Percentiles rank a stretch among this genome's conserved stretches.
Evolutionary conservation across 495 filamentous ascomycete genomes (phyloP).

Genomic region (Lepraria neglecta): DNA sequence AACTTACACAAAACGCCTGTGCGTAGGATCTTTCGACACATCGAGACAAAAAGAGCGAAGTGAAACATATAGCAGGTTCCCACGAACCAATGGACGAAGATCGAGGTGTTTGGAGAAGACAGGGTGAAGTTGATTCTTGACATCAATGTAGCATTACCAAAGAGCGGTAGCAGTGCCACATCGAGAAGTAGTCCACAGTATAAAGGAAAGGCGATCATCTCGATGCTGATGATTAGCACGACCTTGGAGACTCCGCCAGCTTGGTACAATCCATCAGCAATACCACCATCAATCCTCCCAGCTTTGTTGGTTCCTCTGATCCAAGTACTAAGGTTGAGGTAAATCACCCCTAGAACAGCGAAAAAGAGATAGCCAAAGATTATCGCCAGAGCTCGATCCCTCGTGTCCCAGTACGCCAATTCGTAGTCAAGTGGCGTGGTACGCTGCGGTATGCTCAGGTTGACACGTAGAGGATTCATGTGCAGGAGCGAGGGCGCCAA

Average conservation of each 20-base stretch:
- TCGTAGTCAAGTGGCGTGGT: constrained; percentile 47
- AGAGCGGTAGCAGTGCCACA: constrained; percentile 79
- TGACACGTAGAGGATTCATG: constrained; percentile 33
- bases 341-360: constrained; percentile 65
- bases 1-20: constrained; percentile 81
- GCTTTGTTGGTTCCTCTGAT: constrained; percentile 58
- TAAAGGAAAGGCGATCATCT: constrained; percentile 95
- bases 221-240: constrained; percentile 95
- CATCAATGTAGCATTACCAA: constrained; percentile 66
- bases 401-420: constrained; percentile 68
- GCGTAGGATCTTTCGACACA: constrained; percentile 97
- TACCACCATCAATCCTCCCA: constrained; percentile 65
- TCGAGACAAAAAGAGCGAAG: constrained; percentile 95
- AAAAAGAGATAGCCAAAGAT: constrained; percentile 72
- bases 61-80: constrained; percentile 99
- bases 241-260: constrained; percentile 97
- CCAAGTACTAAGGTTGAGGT: constrained; percentile 62
- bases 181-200: constrained; percentile 93
- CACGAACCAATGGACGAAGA: constrained; percentile 98
- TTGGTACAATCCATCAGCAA: constrained; percentile 82
- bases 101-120: constrained; percentile 70
- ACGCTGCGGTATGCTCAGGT: constrained; percentile 39
- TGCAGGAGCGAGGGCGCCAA: constrained; percentile 15
- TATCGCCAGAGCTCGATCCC: constrained; percentile 73
- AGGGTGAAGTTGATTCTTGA: constrained; percentile 71